A percentile compares a stretch with the other conserved stretches of the same genome.
Conservation (phyloP, 2,329 filamentous ascomycete genomes). For the Exophiala mesophila region DNA sequence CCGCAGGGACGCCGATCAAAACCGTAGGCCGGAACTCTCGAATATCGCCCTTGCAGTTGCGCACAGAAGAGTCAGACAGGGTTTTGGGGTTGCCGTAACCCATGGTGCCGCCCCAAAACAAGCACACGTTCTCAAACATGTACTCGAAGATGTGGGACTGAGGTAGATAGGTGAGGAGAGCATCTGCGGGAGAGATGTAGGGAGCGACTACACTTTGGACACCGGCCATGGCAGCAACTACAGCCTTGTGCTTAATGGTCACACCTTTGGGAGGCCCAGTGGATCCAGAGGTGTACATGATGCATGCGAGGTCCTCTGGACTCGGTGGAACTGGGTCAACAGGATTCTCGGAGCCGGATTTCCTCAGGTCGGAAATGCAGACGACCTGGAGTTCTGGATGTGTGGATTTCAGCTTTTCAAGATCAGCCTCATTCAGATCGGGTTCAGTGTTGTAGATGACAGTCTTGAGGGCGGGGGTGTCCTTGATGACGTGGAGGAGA, state of each 20-base stretch:
- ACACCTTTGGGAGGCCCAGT: constrained; percentile 83
- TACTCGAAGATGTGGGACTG: constrained; percentile 96
- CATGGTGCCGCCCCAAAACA: constrained; percentile 86
- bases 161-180: constrained; percentile 83
- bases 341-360: constrained; percentile 57
- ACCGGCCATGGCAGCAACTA: constrained; percentile 78
- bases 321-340: constrained; percentile 64
- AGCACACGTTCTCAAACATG: constrained; percentile 83
- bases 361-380: constrained; percentile 49
- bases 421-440: constrained; percentile 44
- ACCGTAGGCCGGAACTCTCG: constrained; percentile 84
- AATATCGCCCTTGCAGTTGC: constrained; percentile 90
- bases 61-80: constrained; percentile 76
- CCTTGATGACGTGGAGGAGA: constrained; percentile 49
- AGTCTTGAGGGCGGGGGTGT: constrained; percentile 48
- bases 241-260: constrained; percentile 69
- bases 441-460: constrained; percentile 53
- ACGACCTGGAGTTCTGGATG: constrained; percentile 47
- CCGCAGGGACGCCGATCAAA: constrained; percentile 88
- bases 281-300: constrained; percentile 74
- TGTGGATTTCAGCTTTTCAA: constrained; percentile 47
- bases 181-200: constrained; percentile 71
- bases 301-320: constrained; percentile 70
- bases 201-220: constrained; percentile 72
- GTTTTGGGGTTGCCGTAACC: constrained; percentile 91